Evolutionary conservation across 192 early-diverging fungal genomes (phyloP).

Genomic region (Coemansia sp.): DNA sequence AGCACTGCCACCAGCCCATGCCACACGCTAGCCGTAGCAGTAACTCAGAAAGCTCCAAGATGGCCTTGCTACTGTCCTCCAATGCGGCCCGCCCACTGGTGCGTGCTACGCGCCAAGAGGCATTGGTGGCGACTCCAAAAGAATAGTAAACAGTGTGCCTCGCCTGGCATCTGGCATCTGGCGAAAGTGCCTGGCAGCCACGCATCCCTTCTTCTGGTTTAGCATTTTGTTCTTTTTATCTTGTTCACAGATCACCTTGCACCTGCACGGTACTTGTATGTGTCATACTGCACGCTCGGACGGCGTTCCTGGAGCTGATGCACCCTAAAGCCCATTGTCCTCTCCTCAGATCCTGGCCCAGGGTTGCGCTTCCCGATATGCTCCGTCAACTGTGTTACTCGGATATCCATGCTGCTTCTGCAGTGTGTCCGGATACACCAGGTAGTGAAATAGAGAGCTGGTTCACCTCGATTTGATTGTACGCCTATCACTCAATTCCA

Average conservation of each 20-base stretch:
- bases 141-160: not conserved
- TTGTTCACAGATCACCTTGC: not conserved
- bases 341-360: not conserved
- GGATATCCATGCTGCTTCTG: slow-evolving; percentile 1
- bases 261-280: slow-evolving; percentile 11
- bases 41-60: slow-evolving; percentile 5
- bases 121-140: not conserved
- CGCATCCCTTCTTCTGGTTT: not conserved
- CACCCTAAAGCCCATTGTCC: not conserved
- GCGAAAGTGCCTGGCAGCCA: not conserved
- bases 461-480: not conserved
- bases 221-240: not conserved
- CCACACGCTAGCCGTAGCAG: slow-evolving; percentile 2
- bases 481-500: slow-evolving; percentile 5
- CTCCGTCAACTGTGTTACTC: not conserved
- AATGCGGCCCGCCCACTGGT: not conserved
- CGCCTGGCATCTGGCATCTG: not conserved
- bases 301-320: not conserved
- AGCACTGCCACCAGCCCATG: not conserved
- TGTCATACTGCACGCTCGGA: slow-evolving; percentile 11
- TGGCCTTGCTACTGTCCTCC: slow-evolving; percentile 7
- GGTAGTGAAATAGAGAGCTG: slow-evolving; percentile 2
- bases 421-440: not conserved
- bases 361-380: slow-evolving; percentile 2
- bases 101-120: not conserved